A percentile compares a stretch with the other conserved stretches of the same genome.
These are phyloP conservation scores for Chlamydomonas applanata DNA, from an alignment of 139 green algal genomes.

Conservation along the genomic window DNA sequence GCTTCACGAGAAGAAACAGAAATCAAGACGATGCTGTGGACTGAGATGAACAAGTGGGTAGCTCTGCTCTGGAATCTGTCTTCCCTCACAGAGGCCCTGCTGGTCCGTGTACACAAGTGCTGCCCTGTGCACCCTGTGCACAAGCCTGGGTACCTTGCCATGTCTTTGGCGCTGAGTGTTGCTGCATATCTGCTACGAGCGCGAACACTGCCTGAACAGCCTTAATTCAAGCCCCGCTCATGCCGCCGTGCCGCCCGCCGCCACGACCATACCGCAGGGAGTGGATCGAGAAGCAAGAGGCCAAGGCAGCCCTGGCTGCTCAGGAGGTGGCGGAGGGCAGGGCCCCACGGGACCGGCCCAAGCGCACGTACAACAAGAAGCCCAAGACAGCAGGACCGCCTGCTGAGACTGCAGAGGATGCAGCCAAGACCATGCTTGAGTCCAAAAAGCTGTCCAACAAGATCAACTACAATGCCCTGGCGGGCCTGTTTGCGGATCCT, in stretches of 20 bases:
- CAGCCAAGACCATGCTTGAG: conserved; percentile 61
- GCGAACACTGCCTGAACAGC: no score
- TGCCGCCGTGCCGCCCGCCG: no score
- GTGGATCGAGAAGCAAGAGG: conserved; percentile 45
- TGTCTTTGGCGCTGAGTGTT: not conserved
- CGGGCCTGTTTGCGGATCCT: not conserved
- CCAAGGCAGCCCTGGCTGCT: conserved; percentile 15
- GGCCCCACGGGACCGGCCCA: not conserved
- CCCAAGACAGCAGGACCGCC: conserved; percentile 6
- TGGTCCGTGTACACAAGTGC: not conserved
- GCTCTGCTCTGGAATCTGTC: not conserved
- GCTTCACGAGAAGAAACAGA: conserved; percentile 56
- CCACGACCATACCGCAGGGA: conserved; percentile 17
- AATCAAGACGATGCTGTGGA: conserved; percentile 63
- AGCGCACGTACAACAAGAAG: conserved; percentile 22
- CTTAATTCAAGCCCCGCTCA: no score
- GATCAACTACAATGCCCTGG: conserved; percentile 85
- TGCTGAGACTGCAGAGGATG: conserved; percentile 43
- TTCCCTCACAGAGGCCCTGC: not conserved
- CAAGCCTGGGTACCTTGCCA: no score
- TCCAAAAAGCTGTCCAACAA: conserved; percentile 74
- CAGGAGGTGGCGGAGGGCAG: not conserved
- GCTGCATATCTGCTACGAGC: not conserved
- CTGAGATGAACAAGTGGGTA: conserved; percentile 59
- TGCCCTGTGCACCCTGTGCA: no score